A percentile compares a stretch with the other conserved stretches of the same genome.
Evolutionary conservation across 768 basidiomycete species (phyloP).

Genomic region (Clavaria fumosa): DNA sequence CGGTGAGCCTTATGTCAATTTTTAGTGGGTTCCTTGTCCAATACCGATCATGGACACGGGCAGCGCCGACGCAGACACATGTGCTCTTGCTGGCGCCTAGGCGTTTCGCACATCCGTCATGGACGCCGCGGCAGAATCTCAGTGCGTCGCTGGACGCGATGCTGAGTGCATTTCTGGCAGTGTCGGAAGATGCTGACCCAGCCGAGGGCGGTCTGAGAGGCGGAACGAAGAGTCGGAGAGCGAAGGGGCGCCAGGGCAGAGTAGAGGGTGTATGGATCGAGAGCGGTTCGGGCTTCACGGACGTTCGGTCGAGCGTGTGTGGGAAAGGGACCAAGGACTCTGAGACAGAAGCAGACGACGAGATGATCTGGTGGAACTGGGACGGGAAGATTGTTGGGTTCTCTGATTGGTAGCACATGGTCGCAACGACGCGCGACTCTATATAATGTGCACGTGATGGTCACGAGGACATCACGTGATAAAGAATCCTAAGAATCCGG

Average conservation of each 20-base stretch:
- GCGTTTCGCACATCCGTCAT: slow-evolving; percentile 30
- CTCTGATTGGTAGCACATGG: slow-evolving; percentile 26
- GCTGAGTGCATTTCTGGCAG: slow-evolving; percentile 26
- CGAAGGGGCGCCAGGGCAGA: slow-evolving; percentile 13
- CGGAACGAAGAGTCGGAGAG: slow-evolving; percentile 4
- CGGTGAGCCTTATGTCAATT: slow-evolving; percentile 11
- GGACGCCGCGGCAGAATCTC: slow-evolving; percentile 32
- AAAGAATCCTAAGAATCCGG: not conserved
- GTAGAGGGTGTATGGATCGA: slow-evolving; percentile 36
- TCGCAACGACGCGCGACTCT: not conserved
- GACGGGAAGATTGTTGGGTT: slow-evolving; percentile 40
- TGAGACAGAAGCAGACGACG: slow-evolving; percentile 24
- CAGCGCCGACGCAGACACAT: slow-evolving; percentile 33
- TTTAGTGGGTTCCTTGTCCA: not conserved
- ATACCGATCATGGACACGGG: not conserved
- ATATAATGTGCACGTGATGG: no score
- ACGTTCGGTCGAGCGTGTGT: slow-evolving; percentile 3
- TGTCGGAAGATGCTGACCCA: slow-evolving; percentile 19
- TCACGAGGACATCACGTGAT: not conserved
- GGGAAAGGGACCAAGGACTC: no score
- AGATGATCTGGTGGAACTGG: slow-evolving; percentile 54
- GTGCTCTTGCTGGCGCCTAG: slow-evolving; percentile 31
- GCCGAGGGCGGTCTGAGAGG: no score
- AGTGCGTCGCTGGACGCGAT: slow-evolving; percentile 22
- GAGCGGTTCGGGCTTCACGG: slow-evolving; percentile 11